Evolutionary conservation across 768 basidiomycete genomes (phyloP).

Genomic region (Termitomyces sp.): DNA sequence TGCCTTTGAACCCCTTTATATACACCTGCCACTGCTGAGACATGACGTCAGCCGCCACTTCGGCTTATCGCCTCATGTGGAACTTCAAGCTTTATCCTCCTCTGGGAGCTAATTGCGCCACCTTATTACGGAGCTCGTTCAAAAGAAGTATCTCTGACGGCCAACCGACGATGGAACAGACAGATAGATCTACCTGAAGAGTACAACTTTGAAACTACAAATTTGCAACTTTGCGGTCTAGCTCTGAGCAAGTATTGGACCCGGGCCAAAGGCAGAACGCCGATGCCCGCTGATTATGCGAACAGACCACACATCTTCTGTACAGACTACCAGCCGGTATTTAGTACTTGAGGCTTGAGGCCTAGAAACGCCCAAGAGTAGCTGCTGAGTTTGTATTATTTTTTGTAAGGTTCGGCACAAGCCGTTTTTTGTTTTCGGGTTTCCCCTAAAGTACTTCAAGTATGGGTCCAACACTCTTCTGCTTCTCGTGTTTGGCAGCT

Average conservation of each 20-base stretch:
- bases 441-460: no score
- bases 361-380: no score
- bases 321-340: no score
- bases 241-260: background rate
- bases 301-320: no score
- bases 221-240: background rate
- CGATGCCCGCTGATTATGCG: no score
- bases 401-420: no score
- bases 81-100: background rate
- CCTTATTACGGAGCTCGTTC: background rate
- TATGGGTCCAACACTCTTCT: no score
- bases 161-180: background rate
- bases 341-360: no score
- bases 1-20: slow-evolving; percentile 5
- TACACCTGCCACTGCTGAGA: slow-evolving; percentile 10
- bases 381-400: no score
- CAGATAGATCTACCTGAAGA: background rate
- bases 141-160: background rate
- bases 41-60: slow-evolving; percentile 11
- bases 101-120: background rate
- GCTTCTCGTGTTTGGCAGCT: no score
- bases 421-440: no score
- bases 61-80: background rate
- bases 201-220: background rate
- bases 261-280: background rate